phyloP scores from a whole-genome alignment of 148 eudicot genomes.

The Arbutus unedo region DNA sequence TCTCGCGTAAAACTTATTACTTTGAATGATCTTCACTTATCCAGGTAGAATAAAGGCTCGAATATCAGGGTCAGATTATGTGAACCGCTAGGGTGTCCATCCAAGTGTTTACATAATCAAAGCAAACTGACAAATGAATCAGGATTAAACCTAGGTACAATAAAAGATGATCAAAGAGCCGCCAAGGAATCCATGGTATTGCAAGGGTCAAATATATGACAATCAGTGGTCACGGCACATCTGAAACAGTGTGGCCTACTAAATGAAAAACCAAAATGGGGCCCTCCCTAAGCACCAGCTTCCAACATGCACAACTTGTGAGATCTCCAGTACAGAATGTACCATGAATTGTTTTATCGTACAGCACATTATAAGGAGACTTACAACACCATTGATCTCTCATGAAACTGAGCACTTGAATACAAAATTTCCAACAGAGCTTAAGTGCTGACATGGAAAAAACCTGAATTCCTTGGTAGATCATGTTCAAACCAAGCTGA shows the following conservation, averaged over 20 bases:
- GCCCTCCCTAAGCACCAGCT: not conserved
- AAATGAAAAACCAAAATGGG: not conserved
- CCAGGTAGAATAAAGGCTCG: not conserved
- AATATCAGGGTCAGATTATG: not conserved
- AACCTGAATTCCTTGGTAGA: not conserved
- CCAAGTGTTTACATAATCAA: not conserved
- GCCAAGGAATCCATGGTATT: not conserved
- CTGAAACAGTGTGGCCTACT: not conserved
- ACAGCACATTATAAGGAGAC: not conserved
- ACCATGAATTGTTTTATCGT: not conserved
- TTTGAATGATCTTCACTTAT: not conserved
- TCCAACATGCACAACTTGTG: not conserved
- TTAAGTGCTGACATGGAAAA: not conserved
- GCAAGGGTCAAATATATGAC: not conserved
- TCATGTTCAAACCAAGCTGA: not conserved
- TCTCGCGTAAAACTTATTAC: not conserved
- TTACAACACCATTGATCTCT: not conserved
- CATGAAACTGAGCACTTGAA: not conserved
- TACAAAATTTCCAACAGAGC: not conserved
- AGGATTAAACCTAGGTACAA: not conserved
- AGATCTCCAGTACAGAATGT: not conserved
- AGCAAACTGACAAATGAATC: slow-evolving; percentile 6
- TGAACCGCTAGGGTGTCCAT: not conserved
- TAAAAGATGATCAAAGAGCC: not conserved
- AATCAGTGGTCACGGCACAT: not conserved